These are phyloP conservation scores for Iberis pinnata DNA, from an alignment of 345 rosid genomes.

Conservation along the genomic window DNA sequence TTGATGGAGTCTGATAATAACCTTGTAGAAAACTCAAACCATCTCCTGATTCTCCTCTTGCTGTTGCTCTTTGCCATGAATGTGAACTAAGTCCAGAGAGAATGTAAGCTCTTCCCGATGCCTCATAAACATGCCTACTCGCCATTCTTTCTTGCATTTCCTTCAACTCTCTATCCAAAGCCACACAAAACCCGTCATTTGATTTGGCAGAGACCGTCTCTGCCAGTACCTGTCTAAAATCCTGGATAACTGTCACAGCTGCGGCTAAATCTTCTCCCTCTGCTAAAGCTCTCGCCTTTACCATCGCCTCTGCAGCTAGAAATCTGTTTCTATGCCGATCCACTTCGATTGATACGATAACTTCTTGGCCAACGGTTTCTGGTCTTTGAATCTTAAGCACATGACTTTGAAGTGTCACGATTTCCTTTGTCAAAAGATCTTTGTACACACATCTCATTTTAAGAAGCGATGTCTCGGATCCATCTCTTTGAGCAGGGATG, in stretches of 20 bases:
- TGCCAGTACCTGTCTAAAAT: slow-evolving; percentile 44
- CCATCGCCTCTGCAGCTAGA: slow-evolving; percentile 86
- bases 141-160: slow-evolving; percentile 98
- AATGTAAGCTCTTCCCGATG: slow-evolving; percentile 87
- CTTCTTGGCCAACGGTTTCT: slow-evolving; percentile 39
- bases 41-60: slow-evolving; percentile 90
- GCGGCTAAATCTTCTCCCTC: slow-evolving; percentile 71
- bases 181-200: slow-evolving; percentile 61
- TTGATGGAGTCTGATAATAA: slow-evolving; percentile 77
- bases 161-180: slow-evolving; percentile 83
- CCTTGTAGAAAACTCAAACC: slow-evolving; percentile 74
- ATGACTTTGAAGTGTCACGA: slow-evolving; percentile 44
- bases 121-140: slow-evolving; percentile 85
- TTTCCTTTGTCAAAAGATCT: slow-evolving; percentile 71
- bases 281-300: slow-evolving; percentile 62
- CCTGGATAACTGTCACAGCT: slow-evolving; percentile 65
- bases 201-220: slow-evolving; percentile 63
- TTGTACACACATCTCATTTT: slow-evolving; percentile 68
- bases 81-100: slow-evolving; percentile 97
- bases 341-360: slow-evolving; percentile 65
- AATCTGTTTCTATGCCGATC: slow-evolving; percentile 89
- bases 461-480: slow-evolving; percentile 45
- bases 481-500: slow-evolving; percentile 49
- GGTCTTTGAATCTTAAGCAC: slow-evolving; percentile 56
- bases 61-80: slow-evolving; percentile 97